These are phyloP conservation scores for Suhomyces ambrosiae DNA, from an alignment of 1,139 yeast genomes.

Conservation along the genomic window DNA sequence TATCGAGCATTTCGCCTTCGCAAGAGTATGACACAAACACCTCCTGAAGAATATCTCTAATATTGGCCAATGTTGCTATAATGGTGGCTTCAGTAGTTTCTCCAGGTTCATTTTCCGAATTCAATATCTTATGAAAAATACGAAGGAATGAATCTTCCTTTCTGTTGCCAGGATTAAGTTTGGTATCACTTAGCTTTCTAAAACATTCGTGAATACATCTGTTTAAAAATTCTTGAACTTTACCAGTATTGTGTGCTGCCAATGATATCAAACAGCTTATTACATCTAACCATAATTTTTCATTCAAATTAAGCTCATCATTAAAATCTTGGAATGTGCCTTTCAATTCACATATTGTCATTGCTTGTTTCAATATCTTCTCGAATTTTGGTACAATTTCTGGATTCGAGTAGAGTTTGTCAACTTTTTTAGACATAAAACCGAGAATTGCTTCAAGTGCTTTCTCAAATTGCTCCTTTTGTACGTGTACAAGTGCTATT, in stretches of 20 bases:
- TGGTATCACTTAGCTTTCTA: conserved; percentile 47
- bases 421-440: conserved; percentile 18
- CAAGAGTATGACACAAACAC: conserved; percentile 65
- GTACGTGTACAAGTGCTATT: conserved; percentile 30
- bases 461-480: conserved; percentile 24
- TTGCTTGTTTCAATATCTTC: conserved; percentile 36
- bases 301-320: conserved; percentile 29
- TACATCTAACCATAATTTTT: conserved; percentile 42
- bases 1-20: conserved; percentile 59
- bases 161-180: conserved; percentile 27
- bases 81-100: conserved; percentile 16
- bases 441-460: conserved; percentile 32
- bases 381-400: conserved; percentile 22
- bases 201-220: conserved; percentile 54
- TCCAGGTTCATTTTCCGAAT: conserved; percentile 29
- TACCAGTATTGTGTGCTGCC: conserved; percentile 21
- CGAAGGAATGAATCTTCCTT: conserved; percentile 45
- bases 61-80: conserved; percentile 54
- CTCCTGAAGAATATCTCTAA: conserved; percentile 62
- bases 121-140: conserved; percentile 54
- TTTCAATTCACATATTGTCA: conserved; percentile 34
- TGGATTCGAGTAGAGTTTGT: conserved; percentile 14
- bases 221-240: conserved; percentile 35
- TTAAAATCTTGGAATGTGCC: conserved; percentile 19
- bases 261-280: conserved; percentile 32